phyloP scores from a whole-genome alignment of 2,329 filamentous ascomycete genomes.

The Tricladium varicosporioides region DNA sequence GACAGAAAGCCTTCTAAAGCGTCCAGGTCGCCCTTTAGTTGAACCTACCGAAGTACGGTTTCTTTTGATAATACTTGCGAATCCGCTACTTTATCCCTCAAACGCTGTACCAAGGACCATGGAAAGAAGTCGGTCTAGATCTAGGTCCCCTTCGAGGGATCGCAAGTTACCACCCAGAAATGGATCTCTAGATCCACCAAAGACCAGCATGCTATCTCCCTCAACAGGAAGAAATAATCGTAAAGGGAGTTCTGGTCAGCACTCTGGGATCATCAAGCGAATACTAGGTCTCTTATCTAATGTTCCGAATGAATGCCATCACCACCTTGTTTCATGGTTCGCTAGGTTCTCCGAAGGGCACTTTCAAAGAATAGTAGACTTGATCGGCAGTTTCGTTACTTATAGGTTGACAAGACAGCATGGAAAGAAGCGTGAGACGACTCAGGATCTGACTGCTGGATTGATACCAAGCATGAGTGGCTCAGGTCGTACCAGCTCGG shows the following conservation, averaged over 20 bases:
- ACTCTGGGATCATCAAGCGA: constrained; percentile 83
- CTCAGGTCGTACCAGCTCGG: constrained; percentile 56
- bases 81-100: constrained; percentile 67
- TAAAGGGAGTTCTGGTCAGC: constrained; percentile 52
- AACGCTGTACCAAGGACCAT: constrained; percentile 4
- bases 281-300: constrained; percentile 79
- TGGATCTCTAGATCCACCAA: constrained; percentile 7
- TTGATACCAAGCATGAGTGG: constrained; percentile 72
- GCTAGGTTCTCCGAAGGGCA: constrained; percentile 64
- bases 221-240: constrained; percentile 13
- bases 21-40: constrained; percentile 68
- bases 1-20: constrained; percentile 75
- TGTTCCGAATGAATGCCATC: constrained; percentile 71
- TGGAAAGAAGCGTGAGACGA: constrained; percentile 60
- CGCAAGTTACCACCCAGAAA: constrained; percentile 2
- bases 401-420: constrained; percentile 73
- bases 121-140: constrained; percentile 19
- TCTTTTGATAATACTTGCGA: constrained; percentile 73
- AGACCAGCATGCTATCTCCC: constrained; percentile 4
- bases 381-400: constrained; percentile 75
- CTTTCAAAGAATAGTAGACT: constrained; percentile 72
- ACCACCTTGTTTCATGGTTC: constrained; percentile 76
- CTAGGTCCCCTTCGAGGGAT: constrained; percentile 27
- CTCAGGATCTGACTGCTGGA: constrained; percentile 60
- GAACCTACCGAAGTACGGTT: constrained; percentile 72